Base-by-base conservation (phyloP, 2,329 filamentous ascomycete genomes). In the Plectosphaerella sp. region DNA sequence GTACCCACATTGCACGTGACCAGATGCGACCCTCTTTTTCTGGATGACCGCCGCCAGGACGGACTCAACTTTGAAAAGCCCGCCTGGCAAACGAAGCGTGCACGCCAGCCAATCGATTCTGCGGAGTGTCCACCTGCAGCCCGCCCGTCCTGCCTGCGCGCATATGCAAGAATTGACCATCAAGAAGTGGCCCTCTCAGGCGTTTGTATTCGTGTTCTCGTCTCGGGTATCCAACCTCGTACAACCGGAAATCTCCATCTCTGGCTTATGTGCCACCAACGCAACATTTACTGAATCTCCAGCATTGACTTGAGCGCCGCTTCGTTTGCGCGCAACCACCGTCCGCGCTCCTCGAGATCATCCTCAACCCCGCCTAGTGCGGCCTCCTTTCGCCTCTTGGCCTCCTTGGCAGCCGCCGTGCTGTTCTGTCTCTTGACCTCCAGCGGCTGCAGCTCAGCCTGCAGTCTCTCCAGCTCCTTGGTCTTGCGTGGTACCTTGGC, bases 321-420 rank as follows among this genome's bases (percentile, higher is more conserved):
- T 63, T 91, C 87, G n/a, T 82, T 83, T 16, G 84, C 85, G 58
- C 82, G 80, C 70, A 85, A 84, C 89, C 89, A 93, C 58, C 88
- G 75, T 6, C 86, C 89, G 59, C 84, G 79, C 67, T 89, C 86
- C 65, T 92, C 89, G 33, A 91, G 67, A 61, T 92, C 87, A 60
- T 91, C 88, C 15, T 82, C 82, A 42, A 84, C 80, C 6, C 85
- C 86, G 5, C 83, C 82, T 8, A 85, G 71, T 9, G 83, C 78
- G 11, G 78, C 78, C 61, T 90, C 87, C 65, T 84, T 87, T 60
- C 86, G 78, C 62, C 83, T 75, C 66, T 78, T 80, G 12, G 88
- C 88, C 61, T 92, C 88, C 58, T 76, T 80, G n/a, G 88, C 88
- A 15, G 87, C 84, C 22, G 81, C 75, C 33, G 80, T 80, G 56